Evolutionary conservation across 148 eudicot species (phyloP).

Genomic region (Mesembryanthemum crystallinum): DNA sequence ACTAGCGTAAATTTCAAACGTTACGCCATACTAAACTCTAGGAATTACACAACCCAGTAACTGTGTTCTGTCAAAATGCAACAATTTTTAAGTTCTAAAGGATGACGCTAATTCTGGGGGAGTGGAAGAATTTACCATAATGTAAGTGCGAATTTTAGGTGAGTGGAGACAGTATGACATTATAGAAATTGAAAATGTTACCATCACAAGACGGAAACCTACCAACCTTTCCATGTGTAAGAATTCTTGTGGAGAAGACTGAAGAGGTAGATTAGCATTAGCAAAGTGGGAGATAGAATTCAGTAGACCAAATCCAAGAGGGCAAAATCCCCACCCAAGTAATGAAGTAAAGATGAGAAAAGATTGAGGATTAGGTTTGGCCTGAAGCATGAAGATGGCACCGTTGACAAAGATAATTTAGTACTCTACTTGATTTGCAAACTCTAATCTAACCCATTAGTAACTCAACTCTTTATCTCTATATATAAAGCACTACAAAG

Average conservation of each 20-base stretch:
- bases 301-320: slow-evolving; percentile 31
- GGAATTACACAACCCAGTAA: no score
- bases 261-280: slow-evolving; percentile 12
- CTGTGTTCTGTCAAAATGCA: no score
- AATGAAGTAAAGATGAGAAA: background rate
- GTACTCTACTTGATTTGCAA: slow-evolving; percentile 17
- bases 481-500: slow-evolving; percentile 18
- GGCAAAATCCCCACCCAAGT: slow-evolving; percentile 23
- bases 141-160: background rate
- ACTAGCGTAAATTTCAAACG: no score
- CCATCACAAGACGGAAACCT: background rate
- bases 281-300: slow-evolving; percentile 28
- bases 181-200: background rate
- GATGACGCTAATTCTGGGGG: no score
- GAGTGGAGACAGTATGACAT: background rate
- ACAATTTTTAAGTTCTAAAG: no score
- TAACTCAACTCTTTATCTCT: background rate
- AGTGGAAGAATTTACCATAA: no score
- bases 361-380: slow-evolving; percentile 26
- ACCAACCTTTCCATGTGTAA: slow-evolving; percentile 23
- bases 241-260: background rate
- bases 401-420: slow-evolving; percentile 27
- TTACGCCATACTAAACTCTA: no score
- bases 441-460: slow-evolving; percentile 42
- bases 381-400: slow-evolving; percentile 37